These are phyloP conservation scores for Baorangia bicolor DNA, from an alignment of 768 basidiomycete species.

Conservation along the genomic window DNA sequence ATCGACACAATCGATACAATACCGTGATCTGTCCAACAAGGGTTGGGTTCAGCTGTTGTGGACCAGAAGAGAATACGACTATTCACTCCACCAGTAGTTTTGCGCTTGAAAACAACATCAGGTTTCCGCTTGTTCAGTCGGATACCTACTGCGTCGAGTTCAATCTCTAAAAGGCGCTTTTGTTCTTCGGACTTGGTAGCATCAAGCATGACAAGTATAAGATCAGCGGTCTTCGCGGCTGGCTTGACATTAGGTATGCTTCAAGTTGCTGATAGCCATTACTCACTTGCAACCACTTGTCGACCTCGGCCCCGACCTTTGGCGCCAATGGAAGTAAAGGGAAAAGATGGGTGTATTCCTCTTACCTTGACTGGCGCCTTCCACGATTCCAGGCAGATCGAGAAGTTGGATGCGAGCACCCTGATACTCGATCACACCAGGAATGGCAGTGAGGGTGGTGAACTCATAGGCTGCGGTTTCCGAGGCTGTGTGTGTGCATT, in stretches of 20 bases:
- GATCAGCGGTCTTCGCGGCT: conserved; percentile 89
- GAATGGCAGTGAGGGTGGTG: conserved; percentile 93
- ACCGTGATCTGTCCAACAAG: conserved; percentile 63
- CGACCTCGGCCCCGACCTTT: conserved; percentile 85
- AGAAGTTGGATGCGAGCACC: conserved; percentile 92
- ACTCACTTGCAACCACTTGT: conserved; percentile 88
- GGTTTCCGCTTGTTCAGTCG: conserved; percentile 87
- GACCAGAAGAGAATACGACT: neutral
- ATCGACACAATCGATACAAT: neutral
- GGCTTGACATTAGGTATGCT: conserved; percentile 7
- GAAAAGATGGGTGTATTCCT: neutral
- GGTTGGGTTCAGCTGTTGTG: neutral
- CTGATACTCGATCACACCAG: conserved; percentile 95
- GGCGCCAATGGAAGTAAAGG: neutral
- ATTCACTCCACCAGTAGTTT: conserved; percentile 87
- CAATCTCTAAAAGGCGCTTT: conserved; percentile 80
- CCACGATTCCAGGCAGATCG: conserved; percentile 95
- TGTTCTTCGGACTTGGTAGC: conserved; percentile 94
- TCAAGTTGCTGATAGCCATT: neutral
- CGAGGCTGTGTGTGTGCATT: conserved; percentile 88
- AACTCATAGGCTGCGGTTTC: conserved; percentile 94
- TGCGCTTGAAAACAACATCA: conserved; percentile 93
- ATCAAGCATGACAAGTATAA: conserved; percentile 91
- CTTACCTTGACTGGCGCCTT: conserved; percentile 79
- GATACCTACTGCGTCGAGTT: conserved; percentile 96